These are phyloP conservation scores for Samsoniella hepiali DNA, from an alignment of 2,329 filamentous ascomycete genomes.

Conservation along the genomic window DNA sequence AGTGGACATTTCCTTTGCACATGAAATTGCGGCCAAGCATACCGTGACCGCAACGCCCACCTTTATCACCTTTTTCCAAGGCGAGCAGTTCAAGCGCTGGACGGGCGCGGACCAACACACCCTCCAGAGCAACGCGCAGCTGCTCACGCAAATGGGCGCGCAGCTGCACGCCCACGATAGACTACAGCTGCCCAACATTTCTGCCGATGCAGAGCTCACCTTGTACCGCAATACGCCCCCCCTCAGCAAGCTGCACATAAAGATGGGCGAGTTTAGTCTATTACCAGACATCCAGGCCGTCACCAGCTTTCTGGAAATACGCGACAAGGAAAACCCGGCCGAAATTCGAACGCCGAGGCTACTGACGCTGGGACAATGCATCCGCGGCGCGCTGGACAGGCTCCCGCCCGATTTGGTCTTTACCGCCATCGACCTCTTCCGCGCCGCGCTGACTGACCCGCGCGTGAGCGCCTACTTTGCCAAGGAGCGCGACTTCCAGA, in stretches of 20 bases:
- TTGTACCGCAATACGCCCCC: constrained; percentile 77
- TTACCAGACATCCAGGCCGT: constrained; percentile 61
- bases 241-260: constrained; percentile 74
- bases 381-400: constrained; percentile 52
- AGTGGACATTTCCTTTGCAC: constrained; percentile 69
- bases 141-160: constrained; percentile 71
- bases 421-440: constrained; percentile 78
- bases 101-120: constrained; percentile 67
- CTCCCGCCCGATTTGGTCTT: constrained; percentile 69
- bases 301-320: constrained; percentile 66
- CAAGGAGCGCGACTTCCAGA: constrained; percentile 65
- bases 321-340: constrained; percentile 46
- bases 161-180: constrained; percentile 72
- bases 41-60: constrained; percentile 77
- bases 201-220: constrained; percentile 62
- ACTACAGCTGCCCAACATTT: constrained; percentile 67
- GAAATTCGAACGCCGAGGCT: constrained; percentile 71
- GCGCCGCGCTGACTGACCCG: constrained; percentile 72
- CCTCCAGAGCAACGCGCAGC: constrained; percentile 67
- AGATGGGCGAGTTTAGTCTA: constrained; percentile 60
- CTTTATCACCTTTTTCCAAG: constrained; percentile 79
- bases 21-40: constrained; percentile 62
- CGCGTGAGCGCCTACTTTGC: constrained; percentile 80
- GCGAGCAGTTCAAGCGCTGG: constrained; percentile 76
- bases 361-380: constrained; percentile 57